phyloP scores from a whole-genome alignment of 257 asterid genomes.

The Osmanthus fragrans region DNA sequence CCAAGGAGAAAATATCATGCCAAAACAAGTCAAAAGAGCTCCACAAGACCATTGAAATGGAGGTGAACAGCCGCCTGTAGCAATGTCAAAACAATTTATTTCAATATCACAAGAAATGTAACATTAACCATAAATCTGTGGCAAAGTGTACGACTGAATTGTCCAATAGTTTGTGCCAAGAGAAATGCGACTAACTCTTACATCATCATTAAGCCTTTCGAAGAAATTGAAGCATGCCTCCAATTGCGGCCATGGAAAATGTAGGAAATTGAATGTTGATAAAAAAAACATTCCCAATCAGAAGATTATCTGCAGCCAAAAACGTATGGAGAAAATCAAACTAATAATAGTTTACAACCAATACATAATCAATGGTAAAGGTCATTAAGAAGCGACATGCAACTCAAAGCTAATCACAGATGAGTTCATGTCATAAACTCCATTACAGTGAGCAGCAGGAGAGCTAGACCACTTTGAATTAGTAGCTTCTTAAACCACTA shows the following conservation, averaged over 20 bases:
- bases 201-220: slow-evolving; percentile 51
- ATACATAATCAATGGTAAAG: slow-evolving; percentile 8
- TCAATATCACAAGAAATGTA: neutral
- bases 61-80: neutral
- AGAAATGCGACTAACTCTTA: slow-evolving; percentile 42
- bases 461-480: neutral
- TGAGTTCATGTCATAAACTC: neutral
- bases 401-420: neutral
- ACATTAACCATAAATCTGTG: slow-evolving; percentile 25
- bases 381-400: neutral
- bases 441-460: slow-evolving; percentile 16
- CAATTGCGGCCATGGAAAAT: slow-evolving; percentile 61
- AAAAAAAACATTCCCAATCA: slow-evolving; percentile 40
- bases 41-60: neutral
- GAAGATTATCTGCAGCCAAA: slow-evolving; percentile 32
- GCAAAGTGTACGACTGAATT: slow-evolving; percentile 38
- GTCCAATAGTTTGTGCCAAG: slow-evolving; percentile 47
- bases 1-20: neutral
- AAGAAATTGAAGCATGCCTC: slow-evolving; percentile 64
- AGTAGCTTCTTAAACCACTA: slow-evolving; percentile 6
- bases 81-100: neutral
- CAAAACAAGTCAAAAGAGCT: neutral
- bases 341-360: slow-evolving; percentile 8
- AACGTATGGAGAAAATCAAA: slow-evolving; percentile 25
- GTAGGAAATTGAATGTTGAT: slow-evolving; percentile 44